A percentile compares a stretch with the other conserved stretches of the same genome.
phyloP scores from a whole-genome alignment of 352 stramenopile genomes.

The Globisporangium lucens region DNA sequence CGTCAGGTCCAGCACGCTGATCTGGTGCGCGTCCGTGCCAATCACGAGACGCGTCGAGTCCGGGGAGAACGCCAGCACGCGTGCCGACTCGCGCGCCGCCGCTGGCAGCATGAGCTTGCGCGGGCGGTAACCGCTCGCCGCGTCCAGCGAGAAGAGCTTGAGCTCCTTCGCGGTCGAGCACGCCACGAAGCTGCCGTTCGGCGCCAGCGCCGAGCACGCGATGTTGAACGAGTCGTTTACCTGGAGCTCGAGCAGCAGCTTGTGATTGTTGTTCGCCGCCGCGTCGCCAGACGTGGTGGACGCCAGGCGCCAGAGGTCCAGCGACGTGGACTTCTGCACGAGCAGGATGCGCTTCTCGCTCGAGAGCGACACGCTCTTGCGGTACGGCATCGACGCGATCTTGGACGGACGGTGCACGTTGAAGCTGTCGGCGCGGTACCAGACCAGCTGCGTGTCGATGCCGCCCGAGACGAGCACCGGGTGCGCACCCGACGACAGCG shows the following conservation, averaged over 20 bases:
- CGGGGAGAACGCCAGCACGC: conserved; percentile 71
- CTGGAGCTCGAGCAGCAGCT: conserved; percentile 79
- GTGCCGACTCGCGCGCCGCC: conserved; percentile 42
- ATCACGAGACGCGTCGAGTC: conserved; percentile 77
- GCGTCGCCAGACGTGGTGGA: conserved; percentile 27
- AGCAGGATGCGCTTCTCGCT: conserved; percentile 70
- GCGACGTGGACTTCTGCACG: conserved; percentile 63
- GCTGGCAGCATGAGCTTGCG: conserved; percentile 51
- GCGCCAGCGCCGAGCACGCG: conserved; percentile 76
- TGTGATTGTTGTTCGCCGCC: conserved; percentile 28
- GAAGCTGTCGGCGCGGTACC: conserved; percentile 86
- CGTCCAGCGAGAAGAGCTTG: conserved; percentile 86
- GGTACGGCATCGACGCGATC: conserved; percentile 87
- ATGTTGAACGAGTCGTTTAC: conserved; percentile 80
- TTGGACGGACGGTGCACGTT: conserved; percentile 81
- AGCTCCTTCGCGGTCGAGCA: conserved; percentile 82
- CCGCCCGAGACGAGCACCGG: conserved; percentile 88
- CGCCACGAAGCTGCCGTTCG: conserved; percentile 83
- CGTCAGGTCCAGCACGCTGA: conserved; percentile 70
- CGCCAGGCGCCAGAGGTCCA: conserved; percentile 75
- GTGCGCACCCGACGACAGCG: conserved; percentile 50
- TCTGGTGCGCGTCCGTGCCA: conserved; percentile 55
- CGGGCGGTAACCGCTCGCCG: conserved; percentile 37
- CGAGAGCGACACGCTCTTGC: conserved; percentile 58
- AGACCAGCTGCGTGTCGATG: conserved; percentile 93